Percentiles rank a stretch among this genome's conserved stretches.
Evolutionary conservation across 1,284 basidiomycete genomes (phyloP).

Genomic region (Microbotryum saponariae): DNA sequence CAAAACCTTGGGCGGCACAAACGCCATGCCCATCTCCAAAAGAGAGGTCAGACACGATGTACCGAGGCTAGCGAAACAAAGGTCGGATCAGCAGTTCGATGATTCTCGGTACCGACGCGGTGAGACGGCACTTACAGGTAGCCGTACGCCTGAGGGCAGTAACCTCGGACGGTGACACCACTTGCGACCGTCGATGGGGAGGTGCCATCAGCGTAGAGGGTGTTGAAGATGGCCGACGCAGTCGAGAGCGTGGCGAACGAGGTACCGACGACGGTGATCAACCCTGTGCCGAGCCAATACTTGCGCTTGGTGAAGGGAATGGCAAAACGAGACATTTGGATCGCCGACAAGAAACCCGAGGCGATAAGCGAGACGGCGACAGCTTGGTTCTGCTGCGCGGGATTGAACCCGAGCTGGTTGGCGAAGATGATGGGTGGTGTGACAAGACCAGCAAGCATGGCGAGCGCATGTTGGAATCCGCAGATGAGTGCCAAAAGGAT

Average conservation of each 20-base stretch:
- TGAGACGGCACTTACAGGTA: conserved; percentile 45
- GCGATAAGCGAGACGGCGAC: conserved; percentile 71
- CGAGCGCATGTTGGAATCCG: conserved; percentile 57
- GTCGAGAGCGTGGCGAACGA: conserved; percentile 73
- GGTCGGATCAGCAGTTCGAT: too few relatives aligned
- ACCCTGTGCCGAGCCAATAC: conserved; percentile 66
- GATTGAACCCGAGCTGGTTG: conserved; percentile 40
- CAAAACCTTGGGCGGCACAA: conserved; percentile 53
- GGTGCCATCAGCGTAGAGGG: conserved; percentile 69
- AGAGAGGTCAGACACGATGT: conserved; percentile 71
- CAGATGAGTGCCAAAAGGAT: conserved; percentile 59
- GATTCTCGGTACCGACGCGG: conserved; percentile 3
- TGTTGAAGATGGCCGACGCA: conserved; percentile 55
- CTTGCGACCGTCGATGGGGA: conserved; percentile 58
- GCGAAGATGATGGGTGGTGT: conserved; percentile 75
- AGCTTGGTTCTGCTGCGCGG: conserved; percentile 60
- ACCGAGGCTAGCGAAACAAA: conserved; percentile 43
- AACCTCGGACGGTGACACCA: conserved; percentile 53
- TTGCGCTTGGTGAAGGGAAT: conserved; percentile 42
- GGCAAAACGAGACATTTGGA: conserved; percentile 42
- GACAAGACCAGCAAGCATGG: conserved; percentile 43
- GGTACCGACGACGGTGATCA: conserved; percentile 77
- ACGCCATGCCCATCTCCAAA: conserved; percentile 68
- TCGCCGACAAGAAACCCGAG: conserved; percentile 51
- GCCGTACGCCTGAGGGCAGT: conserved; percentile 62